Percentiles rank a stretch among this genome's conserved stretches.
Conservation (phyloP, 257 asterid genomes). For the Solanum clarkiae region DNA sequence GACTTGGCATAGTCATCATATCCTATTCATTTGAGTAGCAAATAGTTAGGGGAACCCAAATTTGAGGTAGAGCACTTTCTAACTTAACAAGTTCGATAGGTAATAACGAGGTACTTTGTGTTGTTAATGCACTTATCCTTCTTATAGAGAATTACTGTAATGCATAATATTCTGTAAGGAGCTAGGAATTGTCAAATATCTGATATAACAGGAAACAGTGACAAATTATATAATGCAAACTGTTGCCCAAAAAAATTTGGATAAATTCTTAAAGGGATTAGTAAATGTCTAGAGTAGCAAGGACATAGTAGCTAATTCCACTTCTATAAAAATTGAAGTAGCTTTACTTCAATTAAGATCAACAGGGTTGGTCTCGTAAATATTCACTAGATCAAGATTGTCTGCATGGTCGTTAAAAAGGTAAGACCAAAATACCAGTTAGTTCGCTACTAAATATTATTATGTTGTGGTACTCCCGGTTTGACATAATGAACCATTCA, state of each 20-base stretch:
- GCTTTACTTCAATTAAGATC: background rate
- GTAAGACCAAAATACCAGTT: background rate
- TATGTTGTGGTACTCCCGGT: background rate
- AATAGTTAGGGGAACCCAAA: background rate
- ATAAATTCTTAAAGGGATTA: background rate
- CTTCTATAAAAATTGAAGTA: background rate
- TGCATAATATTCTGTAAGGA: background rate
- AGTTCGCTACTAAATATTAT: background rate
- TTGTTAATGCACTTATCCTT: background rate
- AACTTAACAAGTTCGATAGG: no score
- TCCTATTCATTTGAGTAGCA: background rate
- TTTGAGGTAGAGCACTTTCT: background rate
- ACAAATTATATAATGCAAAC: background rate
- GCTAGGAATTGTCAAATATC: background rate
- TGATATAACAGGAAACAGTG: background rate
- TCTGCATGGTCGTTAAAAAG: background rate
- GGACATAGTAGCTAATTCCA: background rate
- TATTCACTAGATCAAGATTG: background rate
- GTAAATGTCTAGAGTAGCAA: background rate
- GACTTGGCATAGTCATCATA: background rate
- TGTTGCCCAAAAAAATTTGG: background rate
- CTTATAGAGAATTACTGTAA: background rate
- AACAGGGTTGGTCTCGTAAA: background rate
- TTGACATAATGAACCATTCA: background rate
- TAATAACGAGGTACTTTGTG: background rate